These are phyloP conservation scores for Cryomyces antarcticus DNA, from an alignment of 495 filamentous ascomycete genomes.

Conservation along the genomic window DNA sequence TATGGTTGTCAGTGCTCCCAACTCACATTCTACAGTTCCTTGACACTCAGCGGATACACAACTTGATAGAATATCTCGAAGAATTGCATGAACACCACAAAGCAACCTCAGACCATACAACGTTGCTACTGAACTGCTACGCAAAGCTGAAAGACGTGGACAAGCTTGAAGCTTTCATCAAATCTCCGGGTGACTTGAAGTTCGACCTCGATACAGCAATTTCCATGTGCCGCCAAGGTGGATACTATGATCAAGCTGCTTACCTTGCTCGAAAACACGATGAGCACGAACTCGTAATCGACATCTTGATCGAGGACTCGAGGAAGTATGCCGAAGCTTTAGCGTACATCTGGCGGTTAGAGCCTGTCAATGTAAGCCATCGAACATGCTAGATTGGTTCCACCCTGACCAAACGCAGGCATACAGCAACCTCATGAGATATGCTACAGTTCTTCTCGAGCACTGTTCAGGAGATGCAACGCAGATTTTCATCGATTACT, in stretches of 20 bases:
- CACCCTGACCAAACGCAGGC: conserved; percentile 30
- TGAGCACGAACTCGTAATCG: conserved; percentile 82
- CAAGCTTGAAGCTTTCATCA: conserved; percentile 91
- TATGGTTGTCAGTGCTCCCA: conserved; percentile 1
- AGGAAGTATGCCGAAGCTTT: conserved; percentile 74
- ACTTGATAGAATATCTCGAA: conserved; percentile 93
- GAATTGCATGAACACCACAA: conserved; percentile 86
- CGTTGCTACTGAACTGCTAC: conserved; percentile 86
- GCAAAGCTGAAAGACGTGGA: conserved; percentile 90
- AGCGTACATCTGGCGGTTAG: conserved; percentile 73
- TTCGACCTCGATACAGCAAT: conserved; percentile 97
- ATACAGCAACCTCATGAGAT: conserved; percentile 84
- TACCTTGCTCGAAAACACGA: conserved; percentile 87
- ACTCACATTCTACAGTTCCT: conserved; percentile 38
- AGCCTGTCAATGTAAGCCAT: conserved; percentile 50
- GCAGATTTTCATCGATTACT: conserved; percentile 77
- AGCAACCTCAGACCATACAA: conserved; percentile 92
- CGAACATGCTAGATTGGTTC: neutral
- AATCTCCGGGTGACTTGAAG: conserved; percentile 80
- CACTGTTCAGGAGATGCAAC: conserved; percentile 66
- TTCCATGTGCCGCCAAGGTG: conserved; percentile 89
- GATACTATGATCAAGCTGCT: conserved; percentile 93
- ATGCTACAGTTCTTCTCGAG: conserved; percentile 71
- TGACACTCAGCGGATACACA: conserved; percentile 90
- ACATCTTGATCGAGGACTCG: conserved; percentile 87